Evolutionary conservation across 768 basidiomycete genomes (phyloP).

Genomic region (Boletus eberwhitei): DNA sequence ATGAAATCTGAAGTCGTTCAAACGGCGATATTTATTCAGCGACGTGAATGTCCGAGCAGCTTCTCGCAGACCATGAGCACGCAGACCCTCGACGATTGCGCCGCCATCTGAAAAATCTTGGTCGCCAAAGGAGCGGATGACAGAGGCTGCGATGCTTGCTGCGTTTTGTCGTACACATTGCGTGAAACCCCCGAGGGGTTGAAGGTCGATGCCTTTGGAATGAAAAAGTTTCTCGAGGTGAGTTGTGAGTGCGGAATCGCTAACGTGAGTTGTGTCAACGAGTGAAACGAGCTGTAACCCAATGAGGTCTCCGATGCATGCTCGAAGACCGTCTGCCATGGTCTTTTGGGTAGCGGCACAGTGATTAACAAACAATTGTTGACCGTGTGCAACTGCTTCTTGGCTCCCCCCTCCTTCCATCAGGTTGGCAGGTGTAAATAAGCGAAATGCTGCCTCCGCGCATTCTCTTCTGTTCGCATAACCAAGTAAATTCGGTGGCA

Average conservation of each 20-base stretch:
- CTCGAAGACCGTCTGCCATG: conserved; percentile 46
- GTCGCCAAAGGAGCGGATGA: conserved; percentile 64
- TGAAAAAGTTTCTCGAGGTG: conserved; percentile 37
- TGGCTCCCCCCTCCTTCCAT: conserved; percentile 36
- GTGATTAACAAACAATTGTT: conserved; percentile 52
- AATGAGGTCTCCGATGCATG: conserved; percentile 69
- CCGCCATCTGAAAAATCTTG: conserved; percentile 58
- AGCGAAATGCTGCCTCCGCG: conserved; percentile 61
- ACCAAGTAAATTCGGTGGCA: conserved; percentile 75
- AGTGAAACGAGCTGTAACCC: conserved; percentile 55
- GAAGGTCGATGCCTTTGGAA: conserved; percentile 30
- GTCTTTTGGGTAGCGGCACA: conserved; percentile 58
- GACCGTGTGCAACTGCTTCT: conserved; percentile 36
- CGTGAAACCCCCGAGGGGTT: conserved; percentile 32
- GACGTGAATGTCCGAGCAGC: conserved; percentile 45
- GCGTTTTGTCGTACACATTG: conserved; percentile 41
- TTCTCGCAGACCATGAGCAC: conserved; percentile 31
- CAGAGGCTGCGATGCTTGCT: conserved; percentile 55
- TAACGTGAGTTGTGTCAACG: conserved; percentile 33
- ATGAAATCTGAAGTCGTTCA: conserved; percentile 51
- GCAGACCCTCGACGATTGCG: conserved; percentile 47
- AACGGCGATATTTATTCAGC: conserved; percentile 50
- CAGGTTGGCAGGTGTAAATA: conserved; percentile 67
- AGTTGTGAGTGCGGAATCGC: conserved; percentile 18
- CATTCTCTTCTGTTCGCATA: conserved; percentile 64